These are phyloP conservation scores for Fusarium haematococcum DNA, from an alignment of 2,329 filamentous ascomycete genomes.

Conservation along the genomic window DNA sequence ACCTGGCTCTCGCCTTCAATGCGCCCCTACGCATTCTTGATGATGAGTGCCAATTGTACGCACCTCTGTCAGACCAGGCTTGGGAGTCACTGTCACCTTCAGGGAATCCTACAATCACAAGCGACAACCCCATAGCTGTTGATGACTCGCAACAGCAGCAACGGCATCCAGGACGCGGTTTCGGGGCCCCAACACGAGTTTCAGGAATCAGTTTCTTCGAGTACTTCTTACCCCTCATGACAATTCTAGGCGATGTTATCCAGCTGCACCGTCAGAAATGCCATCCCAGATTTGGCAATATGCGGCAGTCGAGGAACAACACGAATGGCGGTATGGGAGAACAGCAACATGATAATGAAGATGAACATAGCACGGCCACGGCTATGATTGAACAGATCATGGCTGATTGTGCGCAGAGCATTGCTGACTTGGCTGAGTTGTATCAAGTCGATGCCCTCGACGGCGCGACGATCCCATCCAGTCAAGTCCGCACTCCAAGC, in stretches of 20 bases:
- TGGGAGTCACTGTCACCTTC: conserved; percentile 46
- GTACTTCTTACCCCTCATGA: conserved; percentile 63
- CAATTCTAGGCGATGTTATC: conserved; percentile 61
- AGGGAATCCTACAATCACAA: conserved; percentile 40
- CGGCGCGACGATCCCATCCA: not conserved
- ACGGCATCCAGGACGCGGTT: conserved; percentile 48
- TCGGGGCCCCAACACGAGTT: conserved; percentile 54
- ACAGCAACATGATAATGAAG: not conserved
- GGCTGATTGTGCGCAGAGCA: conserved; percentile 53
- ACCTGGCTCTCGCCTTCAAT: conserved; percentile 61
- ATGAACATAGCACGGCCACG: not conserved
- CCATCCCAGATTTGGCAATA: conserved; percentile 55
- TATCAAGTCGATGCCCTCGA: not conserved
- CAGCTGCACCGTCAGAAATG: conserved; percentile 58
- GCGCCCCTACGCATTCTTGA: conserved; percentile 57
- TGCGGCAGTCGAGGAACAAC: not conserved
- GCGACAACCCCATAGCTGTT: not conserved
- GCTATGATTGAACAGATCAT: conserved; percentile 52
- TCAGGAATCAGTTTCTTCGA: conserved; percentile 61
- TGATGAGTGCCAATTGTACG: conserved; percentile 57
- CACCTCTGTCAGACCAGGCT: conserved; percentile 55
- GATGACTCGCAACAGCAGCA: conserved; percentile 36
- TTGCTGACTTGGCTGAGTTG: conserved; percentile 33
- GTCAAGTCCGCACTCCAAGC: not conserved
- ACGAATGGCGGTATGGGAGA: not conserved